Percentiles rank a stretch among this genome's conserved stretches.
Conservation (phyloP, 805 yeast genomes). For the Starmerella sp. region DNA sequence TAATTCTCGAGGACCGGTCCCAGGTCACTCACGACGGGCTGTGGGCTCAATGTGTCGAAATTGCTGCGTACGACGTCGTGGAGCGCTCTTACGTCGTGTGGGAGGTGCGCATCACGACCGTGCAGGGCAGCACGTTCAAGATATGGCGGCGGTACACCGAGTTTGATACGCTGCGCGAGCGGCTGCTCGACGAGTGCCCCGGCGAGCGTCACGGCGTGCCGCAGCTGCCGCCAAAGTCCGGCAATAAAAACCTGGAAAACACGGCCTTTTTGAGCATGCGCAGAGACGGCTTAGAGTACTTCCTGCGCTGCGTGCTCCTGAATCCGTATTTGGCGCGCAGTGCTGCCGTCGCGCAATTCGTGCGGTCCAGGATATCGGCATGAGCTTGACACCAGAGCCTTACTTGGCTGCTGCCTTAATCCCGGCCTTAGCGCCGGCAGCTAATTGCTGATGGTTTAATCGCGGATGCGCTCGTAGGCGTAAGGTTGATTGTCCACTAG, state of each 20-base stretch:
- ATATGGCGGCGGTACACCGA: conserved; percentile 57
- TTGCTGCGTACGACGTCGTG: conserved; percentile 34
- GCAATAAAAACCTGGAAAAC: conserved; percentile 24
- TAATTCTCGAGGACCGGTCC: conserved; percentile 21
- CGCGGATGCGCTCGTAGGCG: too few species aligned
- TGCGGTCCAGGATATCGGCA: neutral
- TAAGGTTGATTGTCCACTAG: too few species aligned
- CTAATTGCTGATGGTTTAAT: too few species aligned
- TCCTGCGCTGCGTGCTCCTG: conserved; percentile 35
- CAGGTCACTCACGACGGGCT: conserved; percentile 10
- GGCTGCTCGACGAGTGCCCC: conserved; percentile 33
- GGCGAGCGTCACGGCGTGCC: conserved; percentile 33
- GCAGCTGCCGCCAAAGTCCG: conserved; percentile 36
- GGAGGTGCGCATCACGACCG: conserved; percentile 32
- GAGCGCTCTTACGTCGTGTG: conserved; percentile 38
- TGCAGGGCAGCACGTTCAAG: conserved; percentile 30
- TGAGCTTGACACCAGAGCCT: too few species aligned
- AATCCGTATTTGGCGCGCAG: conserved; percentile 33
- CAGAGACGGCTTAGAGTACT: conserved; percentile 37
- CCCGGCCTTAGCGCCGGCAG: too few species aligned
- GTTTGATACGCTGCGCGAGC: conserved; percentile 39
- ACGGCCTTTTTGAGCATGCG: conserved; percentile 31
- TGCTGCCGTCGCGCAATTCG: conserved; percentile 28
- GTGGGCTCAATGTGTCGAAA: conserved; percentile 34
- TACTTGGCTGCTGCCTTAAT: too few species aligned